Conservation (phyloP, 2,329 filamentous ascomycete genomes). For the Tetracladium maxilliforme region DNA sequence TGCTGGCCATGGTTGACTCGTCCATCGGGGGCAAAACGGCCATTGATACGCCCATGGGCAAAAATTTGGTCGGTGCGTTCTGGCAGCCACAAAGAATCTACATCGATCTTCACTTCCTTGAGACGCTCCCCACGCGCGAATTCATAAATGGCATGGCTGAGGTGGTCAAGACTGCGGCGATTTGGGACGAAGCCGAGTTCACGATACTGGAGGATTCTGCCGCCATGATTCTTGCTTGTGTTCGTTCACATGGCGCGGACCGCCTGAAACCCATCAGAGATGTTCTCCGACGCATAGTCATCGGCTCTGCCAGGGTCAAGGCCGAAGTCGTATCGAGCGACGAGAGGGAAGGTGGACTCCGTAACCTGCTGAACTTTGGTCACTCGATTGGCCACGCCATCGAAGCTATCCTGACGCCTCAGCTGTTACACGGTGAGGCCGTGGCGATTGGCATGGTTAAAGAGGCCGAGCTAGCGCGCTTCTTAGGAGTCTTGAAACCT, state of each 20-base stretch:
- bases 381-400: slow-evolving; percentile 96
- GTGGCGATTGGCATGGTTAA: slow-evolving; percentile 98
- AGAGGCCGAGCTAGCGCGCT: slow-evolving; percentile 84
- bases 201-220: slow-evolving; percentile 71
- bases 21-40: slow-evolving; percentile 97
- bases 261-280: slow-evolving; percentile 58
- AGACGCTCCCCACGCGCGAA: slow-evolving; percentile 78
- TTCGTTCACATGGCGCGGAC: slow-evolving; percentile 44
- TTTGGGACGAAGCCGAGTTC: slow-evolving; percentile 86
- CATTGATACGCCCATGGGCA: slow-evolving; percentile 89
- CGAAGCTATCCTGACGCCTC: slow-evolving; percentile 87
- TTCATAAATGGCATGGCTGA: slow-evolving; percentile 99
- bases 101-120: slow-evolving; percentile 83
- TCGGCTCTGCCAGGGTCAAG: slow-evolving; percentile 87
- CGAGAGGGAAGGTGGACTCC: slow-evolving; percentile 83
- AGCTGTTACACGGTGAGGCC: slow-evolving; percentile 88
- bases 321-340: slow-evolving; percentile 88
- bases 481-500: slow-evolving; percentile 71
- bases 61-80: slow-evolving; percentile 91
- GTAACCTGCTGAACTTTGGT: slow-evolving; percentile 93
- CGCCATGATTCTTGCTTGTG: slow-evolving; percentile 55
- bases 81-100: slow-evolving; percentile 94
- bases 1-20: slow-evolving; percentile 95
- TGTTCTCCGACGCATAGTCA: slow-evolving; percentile 63
- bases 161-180: slow-evolving; percentile 93